Percentiles rank a stretch among this genome's conserved stretches.
Conservation (phyloP, 441 rosid genomes). For the Croton setiger region DNA sequence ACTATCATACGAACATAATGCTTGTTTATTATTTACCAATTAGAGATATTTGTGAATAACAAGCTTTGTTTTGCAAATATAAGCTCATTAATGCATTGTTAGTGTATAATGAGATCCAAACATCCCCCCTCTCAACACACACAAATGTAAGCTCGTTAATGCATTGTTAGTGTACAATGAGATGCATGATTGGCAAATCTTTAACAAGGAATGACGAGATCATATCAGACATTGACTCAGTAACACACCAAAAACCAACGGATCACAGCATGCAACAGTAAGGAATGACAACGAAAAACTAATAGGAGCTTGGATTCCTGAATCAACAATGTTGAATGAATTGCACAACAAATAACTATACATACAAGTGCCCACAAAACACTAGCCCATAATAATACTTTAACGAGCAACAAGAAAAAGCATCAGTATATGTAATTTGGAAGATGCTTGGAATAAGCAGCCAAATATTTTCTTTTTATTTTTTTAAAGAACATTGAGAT, state of each 20-base stretch:
- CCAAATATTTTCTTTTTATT: too few relatives aligned
- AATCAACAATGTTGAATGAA: neutral
- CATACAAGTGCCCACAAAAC: neutral
- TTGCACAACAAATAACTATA: neutral
- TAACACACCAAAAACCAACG: neutral
- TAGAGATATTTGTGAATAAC: neutral
- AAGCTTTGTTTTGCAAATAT: neutral
- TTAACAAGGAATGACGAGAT: neutral
- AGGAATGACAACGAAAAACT: neutral
- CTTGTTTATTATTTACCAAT: neutral
- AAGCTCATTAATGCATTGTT: neutral
- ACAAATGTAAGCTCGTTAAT: neutral
- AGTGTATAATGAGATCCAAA: constrained; percentile 1
- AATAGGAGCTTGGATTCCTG: neutral
- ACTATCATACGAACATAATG: neutral
- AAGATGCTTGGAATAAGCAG: too few relatives aligned
- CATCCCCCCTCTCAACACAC: too few relatives aligned
- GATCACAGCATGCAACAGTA: too few relatives aligned
- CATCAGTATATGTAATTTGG: neutral
- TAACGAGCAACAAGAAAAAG: neutral
- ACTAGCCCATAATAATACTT: neutral
- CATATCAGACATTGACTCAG: neutral
- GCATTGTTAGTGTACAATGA: neutral
- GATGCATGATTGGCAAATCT: neutral
- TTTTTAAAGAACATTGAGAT: neutral